These are phyloP conservation scores for Paulownia fortunei DNA, from an alignment of 257 asterid species.

Conservation along the genomic window DNA sequence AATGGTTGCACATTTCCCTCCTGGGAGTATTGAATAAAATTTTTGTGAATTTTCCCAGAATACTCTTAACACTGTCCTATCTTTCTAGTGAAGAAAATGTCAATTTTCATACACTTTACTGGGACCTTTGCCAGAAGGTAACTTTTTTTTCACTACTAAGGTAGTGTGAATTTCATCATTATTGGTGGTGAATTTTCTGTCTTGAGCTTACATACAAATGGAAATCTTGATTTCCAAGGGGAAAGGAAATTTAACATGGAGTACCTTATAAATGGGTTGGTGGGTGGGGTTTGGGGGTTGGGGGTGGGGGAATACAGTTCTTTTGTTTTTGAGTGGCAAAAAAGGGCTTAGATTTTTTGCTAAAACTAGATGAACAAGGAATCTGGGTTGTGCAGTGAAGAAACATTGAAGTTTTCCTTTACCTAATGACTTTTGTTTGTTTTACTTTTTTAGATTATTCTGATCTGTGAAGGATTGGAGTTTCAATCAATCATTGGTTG, in stretches of 20 bases:
- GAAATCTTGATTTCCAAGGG: constrained; percentile 15
- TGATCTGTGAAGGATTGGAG: background rate
- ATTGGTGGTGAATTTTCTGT: constrained; percentile 12
- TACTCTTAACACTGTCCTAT: background rate
- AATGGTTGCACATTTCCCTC: constrained; percentile 1
- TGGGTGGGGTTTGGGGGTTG: too few relatives aligned
- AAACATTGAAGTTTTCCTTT: constrained; percentile 14
- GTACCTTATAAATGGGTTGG: constrained; percentile 9
- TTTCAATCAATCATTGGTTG: constrained; percentile 20
- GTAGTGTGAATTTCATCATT: background rate
- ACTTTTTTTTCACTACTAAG: background rate
- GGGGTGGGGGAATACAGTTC: background rate
- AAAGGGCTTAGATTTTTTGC: constrained; percentile 20
- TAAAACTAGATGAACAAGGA: constrained; percentile 20
- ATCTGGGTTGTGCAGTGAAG: background rate
- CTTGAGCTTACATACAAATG: constrained; percentile 14
- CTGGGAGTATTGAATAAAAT: background rate
- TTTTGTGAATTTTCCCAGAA: background rate
- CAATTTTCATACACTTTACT: background rate
- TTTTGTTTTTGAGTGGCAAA: background rate
- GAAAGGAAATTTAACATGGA: constrained; percentile 4
- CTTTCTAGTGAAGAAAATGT: background rate
- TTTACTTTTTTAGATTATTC: constrained; percentile 11
- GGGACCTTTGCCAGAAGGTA: background rate
- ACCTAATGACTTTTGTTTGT: constrained; percentile 19